Percentiles rank a stretch among this genome's conserved stretches.
These are phyloP conservation scores for Tothia fuscella DNA, from an alignment of 2,329 filamentous ascomycete genomes.

Conservation along the genomic window DNA sequence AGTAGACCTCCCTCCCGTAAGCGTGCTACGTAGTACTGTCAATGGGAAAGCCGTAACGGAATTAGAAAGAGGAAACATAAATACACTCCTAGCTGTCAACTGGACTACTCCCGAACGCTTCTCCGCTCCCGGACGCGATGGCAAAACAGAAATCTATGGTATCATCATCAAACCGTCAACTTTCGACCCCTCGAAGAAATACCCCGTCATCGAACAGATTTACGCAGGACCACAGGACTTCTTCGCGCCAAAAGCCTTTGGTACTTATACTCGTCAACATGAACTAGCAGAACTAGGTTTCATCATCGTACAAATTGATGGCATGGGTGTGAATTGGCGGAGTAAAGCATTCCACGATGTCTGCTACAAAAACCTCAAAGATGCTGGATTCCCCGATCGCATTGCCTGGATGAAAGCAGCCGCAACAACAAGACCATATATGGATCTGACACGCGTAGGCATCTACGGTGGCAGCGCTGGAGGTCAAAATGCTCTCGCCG, in stretches of 20 bases:
- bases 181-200: slow-evolving; percentile 18
- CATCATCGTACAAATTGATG: slow-evolving; percentile 19
- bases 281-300: slow-evolving; percentile 18
- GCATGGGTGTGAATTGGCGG: slow-evolving; percentile 22
- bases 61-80: slow-evolving; percentile 15
- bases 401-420: slow-evolving; percentile 21
- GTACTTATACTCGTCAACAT: slow-evolving; percentile 12
- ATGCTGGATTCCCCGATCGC: slow-evolving; percentile 19
- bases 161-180: slow-evolving; percentile 17
- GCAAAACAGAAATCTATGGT: slow-evolving; percentile 18
- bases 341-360: slow-evolving; percentile 20
- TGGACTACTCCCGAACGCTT: slow-evolving; percentile 19
- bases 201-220: slow-evolving; percentile 19
- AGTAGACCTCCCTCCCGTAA: slow-evolving; percentile 17
- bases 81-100: slow-evolving; percentile 10
- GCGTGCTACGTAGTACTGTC: slow-evolving; percentile 16
- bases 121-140: slow-evolving; percentile 17
- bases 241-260: slow-evolving; percentile 17
- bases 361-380: slow-evolving; percentile 20
- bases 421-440: slow-evolving; percentile 17
- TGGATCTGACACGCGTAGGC: slow-evolving; percentile 17
- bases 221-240: slow-evolving; percentile 20
- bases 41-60: slow-evolving; percentile 15
- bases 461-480: slow-evolving; percentile 17
- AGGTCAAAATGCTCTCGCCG: slow-evolving; percentile 19